phyloP scores from a whole-genome alignment of 2,329 filamentous ascomycete species.

The Ceratocystiopsis sp. region DNA sequence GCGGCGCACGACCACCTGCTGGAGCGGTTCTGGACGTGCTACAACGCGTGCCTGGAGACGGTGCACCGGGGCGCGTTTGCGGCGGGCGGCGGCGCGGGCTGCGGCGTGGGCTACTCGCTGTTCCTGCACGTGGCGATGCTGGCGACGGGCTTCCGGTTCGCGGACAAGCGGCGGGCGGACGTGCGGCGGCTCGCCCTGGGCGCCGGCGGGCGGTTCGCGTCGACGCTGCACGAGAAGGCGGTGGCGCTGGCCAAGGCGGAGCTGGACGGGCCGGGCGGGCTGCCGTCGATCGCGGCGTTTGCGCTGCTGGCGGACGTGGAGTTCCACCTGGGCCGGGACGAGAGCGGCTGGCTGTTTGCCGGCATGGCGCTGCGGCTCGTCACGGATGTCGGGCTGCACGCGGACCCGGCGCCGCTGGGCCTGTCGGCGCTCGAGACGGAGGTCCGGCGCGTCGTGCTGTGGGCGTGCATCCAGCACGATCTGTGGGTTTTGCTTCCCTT shows the following conservation, averaged over 20 bases:
- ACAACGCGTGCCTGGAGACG: conserved; percentile 3
- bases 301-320: conserved; percentile 6
- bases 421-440: conserved; percentile 4
- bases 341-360: conserved; percentile 7
- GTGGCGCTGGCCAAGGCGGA: conserved; percentile 5
- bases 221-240: conserved; percentile 7
- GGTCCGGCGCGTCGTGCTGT: conserved; percentile 6
- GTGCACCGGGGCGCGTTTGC: neutral
- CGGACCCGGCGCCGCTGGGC: conserved; percentile 2
- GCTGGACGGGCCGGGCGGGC: conserved; percentile 7
- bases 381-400: conserved; percentile 7
- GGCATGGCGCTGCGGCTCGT: conserved; percentile 6
- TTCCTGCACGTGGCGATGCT: conserved; percentile 8
- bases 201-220: neutral
- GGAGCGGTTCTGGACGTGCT: conserved; percentile 5
- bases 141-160: conserved; percentile 8
- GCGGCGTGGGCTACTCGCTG: conserved; percentile 6
- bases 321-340: conserved; percentile 5
- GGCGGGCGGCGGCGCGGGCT: too few species aligned
- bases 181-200: conserved; percentile 2
- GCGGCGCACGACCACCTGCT: conserved; percentile 8
- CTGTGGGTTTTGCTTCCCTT: neutral
- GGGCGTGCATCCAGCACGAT: conserved; percentile 7
- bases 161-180: conserved; percentile 5
- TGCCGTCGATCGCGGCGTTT: conserved; percentile 7